Conservation (phyloP, 768 basidiomycete genomes). For the Saitozyma sp. region DNA sequence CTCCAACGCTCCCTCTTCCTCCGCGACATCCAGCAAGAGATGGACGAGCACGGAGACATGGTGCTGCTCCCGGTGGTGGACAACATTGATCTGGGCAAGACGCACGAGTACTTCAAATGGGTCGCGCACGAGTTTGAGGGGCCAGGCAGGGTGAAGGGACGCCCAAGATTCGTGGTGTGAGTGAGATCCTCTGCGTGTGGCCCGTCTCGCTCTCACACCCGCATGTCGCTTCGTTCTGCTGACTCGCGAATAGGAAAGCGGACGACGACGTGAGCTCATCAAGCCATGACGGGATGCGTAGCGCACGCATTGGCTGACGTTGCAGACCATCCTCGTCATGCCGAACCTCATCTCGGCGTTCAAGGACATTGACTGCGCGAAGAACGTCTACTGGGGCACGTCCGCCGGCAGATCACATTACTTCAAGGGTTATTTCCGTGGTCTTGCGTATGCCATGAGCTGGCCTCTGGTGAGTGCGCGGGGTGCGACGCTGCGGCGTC, state of each 20-base stretch:
- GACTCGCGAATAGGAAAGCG: conserved; percentile 44
- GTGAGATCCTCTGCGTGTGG: conserved; percentile 7
- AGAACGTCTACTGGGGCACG: conserved; percentile 54
- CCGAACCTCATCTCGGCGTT: conserved; percentile 52
- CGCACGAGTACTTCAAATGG: conserved; percentile 53
- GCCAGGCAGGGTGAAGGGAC: conserved; percentile 46
- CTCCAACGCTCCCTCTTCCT: conserved; percentile 24
- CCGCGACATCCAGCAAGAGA: conserved; percentile 38
- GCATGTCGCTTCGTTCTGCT: too few relatives aligned
- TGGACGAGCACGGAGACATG: conserved; percentile 47
- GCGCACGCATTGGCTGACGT: background rate
- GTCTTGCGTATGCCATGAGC: conserved; percentile 52
- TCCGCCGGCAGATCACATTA: conserved; percentile 48
- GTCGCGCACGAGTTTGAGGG: conserved; percentile 49
- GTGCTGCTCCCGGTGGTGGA: conserved; percentile 51
- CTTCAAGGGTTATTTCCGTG: conserved; percentile 52
- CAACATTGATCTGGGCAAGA: conserved; percentile 53
- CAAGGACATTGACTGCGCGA: conserved; percentile 48
- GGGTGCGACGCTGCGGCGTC: too few relatives aligned
- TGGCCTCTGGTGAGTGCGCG: conserved; percentile 51
- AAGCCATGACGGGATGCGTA: background rate
- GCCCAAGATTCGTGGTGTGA: conserved; percentile 53
- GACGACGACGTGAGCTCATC: conserved; percentile 51
- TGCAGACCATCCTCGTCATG: conserved; percentile 53
- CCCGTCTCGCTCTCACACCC: too few relatives aligned